Evolutionary conservation across 2,329 filamentous ascomycete species (phyloP).

Genomic region (Exserohilum turcica): DNA sequence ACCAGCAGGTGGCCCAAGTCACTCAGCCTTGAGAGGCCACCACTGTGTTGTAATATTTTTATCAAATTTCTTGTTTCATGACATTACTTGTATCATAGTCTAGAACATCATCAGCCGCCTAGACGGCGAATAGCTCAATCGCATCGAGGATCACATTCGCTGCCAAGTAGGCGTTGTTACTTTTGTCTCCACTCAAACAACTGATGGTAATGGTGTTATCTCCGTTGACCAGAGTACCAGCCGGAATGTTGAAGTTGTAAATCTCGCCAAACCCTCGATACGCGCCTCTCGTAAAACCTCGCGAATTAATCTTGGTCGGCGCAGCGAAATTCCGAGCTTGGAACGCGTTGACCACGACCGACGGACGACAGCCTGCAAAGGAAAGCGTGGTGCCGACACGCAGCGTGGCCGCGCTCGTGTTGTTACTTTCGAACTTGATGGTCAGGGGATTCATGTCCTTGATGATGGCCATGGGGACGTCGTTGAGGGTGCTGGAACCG

Average conservation of each 20-base stretch:
- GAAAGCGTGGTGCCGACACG: slow-evolving; percentile 68
- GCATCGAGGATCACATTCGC: slow-evolving; percentile 58
- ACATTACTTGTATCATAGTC: background rate
- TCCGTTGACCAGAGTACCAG: slow-evolving; percentile 63
- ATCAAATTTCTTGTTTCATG: too few relatives aligned
- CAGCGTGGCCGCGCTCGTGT: slow-evolving; percentile 61
- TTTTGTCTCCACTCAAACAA: slow-evolving; percentile 61
- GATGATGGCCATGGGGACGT: slow-evolving; percentile 71
- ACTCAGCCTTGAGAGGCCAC: too few relatives aligned
- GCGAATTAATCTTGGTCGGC: slow-evolving; percentile 66
- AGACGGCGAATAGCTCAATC: slow-evolving; percentile 40
- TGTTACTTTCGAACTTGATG: slow-evolving; percentile 63
- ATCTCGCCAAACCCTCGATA: slow-evolving; percentile 69
- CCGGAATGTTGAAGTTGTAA: slow-evolving; percentile 65
- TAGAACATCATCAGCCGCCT: background rate
- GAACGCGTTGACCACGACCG: slow-evolving; percentile 63
- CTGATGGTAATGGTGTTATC: slow-evolving; percentile 66
- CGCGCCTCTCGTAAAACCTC: slow-evolving; percentile 68
- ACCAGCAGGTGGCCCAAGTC: background rate
- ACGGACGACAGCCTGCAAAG: slow-evolving; percentile 64
- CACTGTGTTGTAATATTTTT: too few relatives aligned
- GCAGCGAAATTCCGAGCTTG: slow-evolving; percentile 56
- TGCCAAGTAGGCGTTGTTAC: slow-evolving; percentile 60
- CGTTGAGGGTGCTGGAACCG: slow-evolving; percentile 57
- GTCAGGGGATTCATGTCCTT: slow-evolving; percentile 65